Conservation (phyloP, 306 rosid species). For the Malus domestica region ASM211411v1 NC_041794.1:32442001-32442500, state of each 20-base stretch:
- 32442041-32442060: conserved; percentile 28
- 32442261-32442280: conserved; percentile 64
- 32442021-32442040: conserved; percentile 26
- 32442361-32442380: conserved; percentile 56
- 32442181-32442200: conserved; percentile 36
- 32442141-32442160: conserved; percentile 45
- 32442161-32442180: conserved; percentile 52
- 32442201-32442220: conserved; percentile 39
- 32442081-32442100: conserved; percentile 38
- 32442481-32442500: background rate
- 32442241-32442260: conserved; percentile 46
- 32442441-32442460: conserved; percentile 64
- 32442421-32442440: conserved; percentile 66
- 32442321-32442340: conserved; percentile 67
- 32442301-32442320: conserved; percentile 35
- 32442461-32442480: conserved; percentile 58
- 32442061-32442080: conserved; percentile 55
- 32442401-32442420: conserved; percentile 63
- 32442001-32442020: background rate
- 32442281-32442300: conserved; percentile 34
- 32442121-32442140: conserved; percentile 45
- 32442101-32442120: conserved; percentile 21
- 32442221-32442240: conserved; percentile 63
- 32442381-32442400: conserved; percentile 61
- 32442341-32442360: conserved; percentile 61